Conservation (phyloP, 225 moss, liverwort and hornwort genomes). For the Marchantia polymorpha region DNA sequence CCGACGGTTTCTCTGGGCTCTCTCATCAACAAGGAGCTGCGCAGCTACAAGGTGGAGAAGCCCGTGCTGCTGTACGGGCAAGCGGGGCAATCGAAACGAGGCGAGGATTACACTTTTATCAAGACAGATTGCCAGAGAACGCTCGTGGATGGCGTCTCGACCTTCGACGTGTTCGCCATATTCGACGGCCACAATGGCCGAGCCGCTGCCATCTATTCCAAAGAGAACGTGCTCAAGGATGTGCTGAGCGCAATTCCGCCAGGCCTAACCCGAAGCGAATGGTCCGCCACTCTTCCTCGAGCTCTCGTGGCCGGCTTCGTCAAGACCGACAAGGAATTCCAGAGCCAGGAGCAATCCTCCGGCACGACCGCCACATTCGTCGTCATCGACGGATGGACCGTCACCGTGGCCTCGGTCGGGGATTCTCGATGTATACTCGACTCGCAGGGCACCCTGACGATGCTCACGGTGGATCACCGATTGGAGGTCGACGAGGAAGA, state of each 20-base stretch:
- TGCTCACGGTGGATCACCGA: constrained; percentile 85
- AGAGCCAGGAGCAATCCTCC: constrained; percentile 74
- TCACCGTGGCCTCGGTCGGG: constrained; percentile 83
- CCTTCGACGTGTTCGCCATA: constrained; percentile 77
- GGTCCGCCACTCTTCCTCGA: constrained; percentile 68
- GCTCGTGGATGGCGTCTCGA: constrained; percentile 58
- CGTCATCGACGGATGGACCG: constrained; percentile 81
- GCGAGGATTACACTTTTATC: constrained; percentile 39
- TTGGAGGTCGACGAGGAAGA: constrained; percentile 81
- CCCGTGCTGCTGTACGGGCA: constrained; percentile 32
- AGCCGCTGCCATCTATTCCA: constrained; percentile 77
- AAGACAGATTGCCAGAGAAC: constrained; percentile 52
- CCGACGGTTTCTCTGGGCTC: constrained; percentile 33
- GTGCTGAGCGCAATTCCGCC: constrained; percentile 75
- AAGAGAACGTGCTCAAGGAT: constrained; percentile 75
- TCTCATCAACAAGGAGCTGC: constrained; percentile 24
- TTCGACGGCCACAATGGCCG: constrained; percentile 89
- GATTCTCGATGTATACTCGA: constrained; percentile 79
- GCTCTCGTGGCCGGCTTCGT: constrained; percentile 88
- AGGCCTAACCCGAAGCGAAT: constrained; percentile 61
- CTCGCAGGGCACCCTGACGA: constrained; percentile 57
- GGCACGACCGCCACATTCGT: constrained; percentile 85
- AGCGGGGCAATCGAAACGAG: constrained; percentile 41
- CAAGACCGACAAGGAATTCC: constrained; percentile 88
- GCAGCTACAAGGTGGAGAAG: constrained; percentile 12